A percentile compares a stretch with the other conserved stretches of the same genome.
These are phyloP conservation scores for Neurospora sp. DNA, from an alignment of 495 filamentous ascomycete genomes.

Conservation along the genomic window DNA sequence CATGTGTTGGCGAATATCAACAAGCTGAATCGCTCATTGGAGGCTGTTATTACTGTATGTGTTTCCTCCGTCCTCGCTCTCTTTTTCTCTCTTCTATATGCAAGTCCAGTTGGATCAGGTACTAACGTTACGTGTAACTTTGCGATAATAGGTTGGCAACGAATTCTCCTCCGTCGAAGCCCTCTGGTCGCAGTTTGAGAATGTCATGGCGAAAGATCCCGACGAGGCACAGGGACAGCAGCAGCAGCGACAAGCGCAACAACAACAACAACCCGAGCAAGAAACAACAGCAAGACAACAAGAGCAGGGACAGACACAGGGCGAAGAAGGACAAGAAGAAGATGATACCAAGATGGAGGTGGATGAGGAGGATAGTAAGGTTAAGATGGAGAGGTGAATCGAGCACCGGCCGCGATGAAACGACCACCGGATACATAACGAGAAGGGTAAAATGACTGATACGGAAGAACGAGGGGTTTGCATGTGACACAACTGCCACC, in stretches of 20 bases:
- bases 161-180: constrained; percentile 96
- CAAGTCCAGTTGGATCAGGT: not conserved
- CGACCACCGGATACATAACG: not conserved
- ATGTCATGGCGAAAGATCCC: constrained; percentile 76
- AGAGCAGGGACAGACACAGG: constrained; percentile 18
- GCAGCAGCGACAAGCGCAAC: constrained; percentile 24
- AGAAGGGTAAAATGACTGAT: not conserved
- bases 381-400: not conserved
- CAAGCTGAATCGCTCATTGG: constrained; percentile 81
- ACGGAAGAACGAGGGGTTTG: too few species aligned
- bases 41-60: constrained; percentile 80
- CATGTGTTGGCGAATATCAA: constrained; percentile 94
- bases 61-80: not conserved
- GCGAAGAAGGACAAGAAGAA: not conserved
- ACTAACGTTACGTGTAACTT: not conserved
- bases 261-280: constrained; percentile 14
- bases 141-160: constrained; percentile 71
- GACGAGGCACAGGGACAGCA: constrained; percentile 34
- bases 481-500: too few species aligned
- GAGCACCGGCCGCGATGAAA: not conserved
- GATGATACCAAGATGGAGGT: not conserved
- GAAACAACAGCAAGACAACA: constrained; percentile 20
- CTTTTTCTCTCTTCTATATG: not conserved
- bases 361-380: not conserved
- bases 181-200: constrained; percentile 94